These are phyloP conservation scores for Didymella pomorum DNA, from an alignment of 2,329 filamentous ascomycete genomes.

Conservation along the genomic window DNA sequence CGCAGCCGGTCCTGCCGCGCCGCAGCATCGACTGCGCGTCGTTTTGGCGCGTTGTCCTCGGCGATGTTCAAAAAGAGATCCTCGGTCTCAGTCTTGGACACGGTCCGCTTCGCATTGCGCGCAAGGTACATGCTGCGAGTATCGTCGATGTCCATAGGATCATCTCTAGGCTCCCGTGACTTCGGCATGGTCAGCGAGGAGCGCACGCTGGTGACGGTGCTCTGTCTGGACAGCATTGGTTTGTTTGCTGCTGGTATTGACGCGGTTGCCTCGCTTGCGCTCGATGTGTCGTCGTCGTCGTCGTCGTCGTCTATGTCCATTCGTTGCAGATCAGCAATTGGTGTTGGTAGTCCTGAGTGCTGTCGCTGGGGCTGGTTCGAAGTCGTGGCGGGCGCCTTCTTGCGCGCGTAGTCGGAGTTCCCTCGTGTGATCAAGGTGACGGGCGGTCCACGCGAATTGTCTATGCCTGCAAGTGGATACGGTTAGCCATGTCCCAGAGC, in stretches of 20 bases:
- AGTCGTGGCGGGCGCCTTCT: slow-evolving; percentile 30
- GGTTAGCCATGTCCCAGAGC: slow-evolving; percentile 15
- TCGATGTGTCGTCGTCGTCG: slow-evolving; percentile 24
- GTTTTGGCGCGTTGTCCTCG: slow-evolving; percentile 45
- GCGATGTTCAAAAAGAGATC: slow-evolving; percentile 56
- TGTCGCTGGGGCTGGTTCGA: slow-evolving; percentile 13
- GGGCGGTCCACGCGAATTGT: slow-evolving; percentile 59
- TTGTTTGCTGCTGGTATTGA: slow-evolving; percentile 28
- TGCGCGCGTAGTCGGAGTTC: slow-evolving; percentile 45
- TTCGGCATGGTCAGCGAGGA: slow-evolving; percentile 40
- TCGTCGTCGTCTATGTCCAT: slow-evolving; percentile 32
- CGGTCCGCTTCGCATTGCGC: slow-evolving; percentile 21
- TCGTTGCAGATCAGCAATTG: slow-evolving; percentile 18
- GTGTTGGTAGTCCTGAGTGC: slow-evolving; percentile 16
- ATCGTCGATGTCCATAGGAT: slow-evolving; percentile 41
- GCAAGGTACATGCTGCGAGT: slow-evolving; percentile 30
- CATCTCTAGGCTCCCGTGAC: slow-evolving; percentile 27
- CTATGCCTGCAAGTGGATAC: slow-evolving; percentile 48
- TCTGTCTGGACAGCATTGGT: slow-evolving; percentile 28
- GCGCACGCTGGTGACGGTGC: slow-evolving; percentile 30
- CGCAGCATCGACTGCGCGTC: slow-evolving; percentile 35
- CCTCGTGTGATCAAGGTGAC: slow-evolving; percentile 60
- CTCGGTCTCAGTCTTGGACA: slow-evolving; percentile 34
- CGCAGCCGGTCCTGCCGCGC: slow-evolving; percentile 37
- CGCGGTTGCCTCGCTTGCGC: slow-evolving; percentile 23